phyloP scores from a whole-genome alignment of 2,329 filamentous ascomycete species.

The Aspergillus novoparasiticus region DNA sequence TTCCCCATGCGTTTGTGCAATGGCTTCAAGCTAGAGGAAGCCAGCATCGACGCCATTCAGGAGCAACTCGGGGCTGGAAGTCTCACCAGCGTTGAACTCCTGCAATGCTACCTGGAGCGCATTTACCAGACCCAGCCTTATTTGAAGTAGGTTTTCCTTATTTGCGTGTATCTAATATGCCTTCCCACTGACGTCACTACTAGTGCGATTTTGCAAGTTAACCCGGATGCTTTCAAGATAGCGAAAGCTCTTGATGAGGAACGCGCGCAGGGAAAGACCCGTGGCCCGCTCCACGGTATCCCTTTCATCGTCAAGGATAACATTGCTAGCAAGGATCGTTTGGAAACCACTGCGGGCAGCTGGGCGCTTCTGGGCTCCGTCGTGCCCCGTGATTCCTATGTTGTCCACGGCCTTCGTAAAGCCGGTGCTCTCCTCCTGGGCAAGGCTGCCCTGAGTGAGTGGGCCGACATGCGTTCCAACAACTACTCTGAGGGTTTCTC shows the following conservation, averaged over 20 bases:
- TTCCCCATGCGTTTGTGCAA: slow-evolving; percentile 68
- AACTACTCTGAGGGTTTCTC: slow-evolving; percentile 71
- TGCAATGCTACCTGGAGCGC: slow-evolving; percentile 64
- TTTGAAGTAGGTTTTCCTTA: slow-evolving; percentile 54
- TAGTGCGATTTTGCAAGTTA: slow-evolving; percentile 61
- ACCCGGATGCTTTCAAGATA: slow-evolving; percentile 67
- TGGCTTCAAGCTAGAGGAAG: slow-evolving; percentile 66
- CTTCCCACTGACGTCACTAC: background rate
- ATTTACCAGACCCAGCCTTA: slow-evolving; percentile 66
- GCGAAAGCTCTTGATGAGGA: slow-evolving; percentile 64
- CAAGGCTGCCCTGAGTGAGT: slow-evolving; percentile 71
- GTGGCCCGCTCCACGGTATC: slow-evolving; percentile 73
- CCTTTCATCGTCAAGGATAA: slow-evolving; percentile 73
- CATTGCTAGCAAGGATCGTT: slow-evolving; percentile 67
- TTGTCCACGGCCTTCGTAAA: slow-evolving; percentile 62
- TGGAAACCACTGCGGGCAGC: slow-evolving; percentile 74
- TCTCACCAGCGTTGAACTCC: slow-evolving; percentile 61
- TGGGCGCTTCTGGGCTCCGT: slow-evolving; percentile 67
- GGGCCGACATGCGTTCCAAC: slow-evolving; percentile 71
- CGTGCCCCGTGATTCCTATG: slow-evolving; percentile 68
- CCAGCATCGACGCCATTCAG: slow-evolving; percentile 70
- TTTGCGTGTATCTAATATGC: background rate
- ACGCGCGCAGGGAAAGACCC: slow-evolving; percentile 56
- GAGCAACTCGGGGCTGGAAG: slow-evolving; percentile 55
- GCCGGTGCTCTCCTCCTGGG: slow-evolving; percentile 71